phyloP scores from a whole-genome alignment of 2,329 filamentous ascomycete genomes.

The Colletotrichum acutatum region DNA sequence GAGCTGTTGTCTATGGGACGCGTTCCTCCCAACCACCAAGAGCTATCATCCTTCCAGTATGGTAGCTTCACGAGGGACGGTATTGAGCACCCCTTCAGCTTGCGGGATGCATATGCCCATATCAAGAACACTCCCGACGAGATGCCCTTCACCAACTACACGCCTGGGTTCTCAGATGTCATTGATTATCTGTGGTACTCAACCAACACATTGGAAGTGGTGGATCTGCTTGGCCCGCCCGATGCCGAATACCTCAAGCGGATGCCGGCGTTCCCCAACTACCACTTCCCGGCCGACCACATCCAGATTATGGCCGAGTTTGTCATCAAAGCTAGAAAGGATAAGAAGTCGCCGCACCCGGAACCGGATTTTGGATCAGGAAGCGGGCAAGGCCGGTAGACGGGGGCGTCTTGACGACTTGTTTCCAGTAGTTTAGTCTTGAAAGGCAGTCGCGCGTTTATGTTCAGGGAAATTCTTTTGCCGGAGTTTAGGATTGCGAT shows the following conservation, averaged over 20 bases:
- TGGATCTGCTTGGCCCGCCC: slow-evolving; percentile 85
- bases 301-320: slow-evolving; percentile 91
- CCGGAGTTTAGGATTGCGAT: slow-evolving; percentile 38
- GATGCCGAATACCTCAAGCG: slow-evolving; percentile 86
- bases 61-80: slow-evolving; percentile 93
- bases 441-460: neutral
- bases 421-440: slow-evolving; percentile 6
- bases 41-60: slow-evolving; percentile 85
- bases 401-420: slow-evolving; percentile 4
- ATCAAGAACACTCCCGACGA: slow-evolving; percentile 86
- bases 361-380: slow-evolving; percentile 70
- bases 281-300: slow-evolving; percentile 94
- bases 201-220: slow-evolving; percentile 86
- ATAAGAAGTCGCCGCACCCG: slow-evolving; percentile 72
- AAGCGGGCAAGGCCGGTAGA: slow-evolving; percentile 37
- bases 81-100: slow-evolving; percentile 92
- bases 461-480: slow-evolving; percentile 36
- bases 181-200: slow-evolving; percentile 99
- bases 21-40: slow-evolving; percentile 81
- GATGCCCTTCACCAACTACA: slow-evolving; percentile 95
- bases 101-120: slow-evolving; percentile 89
- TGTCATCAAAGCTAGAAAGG: slow-evolving; percentile 87
- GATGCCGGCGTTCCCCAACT: slow-evolving; percentile 92
- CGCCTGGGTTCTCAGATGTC: slow-evolving; percentile 89
- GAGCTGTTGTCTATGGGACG: slow-evolving; percentile 86